Evolutionary conservation across 139 green algal species (phyloP).

Genomic region (Picochlorum sp.): DNA sequence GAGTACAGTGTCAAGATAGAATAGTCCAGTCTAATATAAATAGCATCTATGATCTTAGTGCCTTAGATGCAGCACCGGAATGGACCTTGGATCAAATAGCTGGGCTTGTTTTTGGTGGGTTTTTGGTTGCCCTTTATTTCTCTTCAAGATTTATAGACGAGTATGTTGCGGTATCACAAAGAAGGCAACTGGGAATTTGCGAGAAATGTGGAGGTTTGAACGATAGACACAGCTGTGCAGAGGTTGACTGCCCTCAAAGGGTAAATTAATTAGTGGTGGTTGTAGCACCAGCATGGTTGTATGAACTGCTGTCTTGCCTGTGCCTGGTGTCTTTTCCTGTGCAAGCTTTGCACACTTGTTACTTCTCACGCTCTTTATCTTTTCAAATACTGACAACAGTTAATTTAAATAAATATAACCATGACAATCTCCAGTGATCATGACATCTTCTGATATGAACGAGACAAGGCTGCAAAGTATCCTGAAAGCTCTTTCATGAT

Average conservation of each 20-base stretch:
- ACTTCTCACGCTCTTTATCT: no score
- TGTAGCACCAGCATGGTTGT: no score
- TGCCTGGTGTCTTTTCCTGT: no score
- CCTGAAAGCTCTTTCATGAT: background rate
- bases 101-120: slow-evolving; percentile 60
- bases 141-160: slow-evolving; percentile 43
- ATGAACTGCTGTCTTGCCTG: no score
- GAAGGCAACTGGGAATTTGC: slow-evolving; percentile 63
- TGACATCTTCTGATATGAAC: no score
- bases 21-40: no score
- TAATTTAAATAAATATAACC: no score
- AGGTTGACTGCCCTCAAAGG: background rate
- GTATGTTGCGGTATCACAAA: slow-evolving; percentile 44
- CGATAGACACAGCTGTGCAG: slow-evolving; percentile 35
- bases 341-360: no score
- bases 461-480: background rate
- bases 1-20: no score
- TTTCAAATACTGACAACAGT: no score
- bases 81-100: slow-evolving; percentile 78
- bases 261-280: no score
- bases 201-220: slow-evolving; percentile 64
- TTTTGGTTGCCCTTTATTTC: slow-evolving; percentile 45
- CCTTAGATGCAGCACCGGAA: slow-evolving; percentile 25
- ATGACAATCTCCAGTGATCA: no score
- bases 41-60: background rate